Evolutionary conservation across 495 filamentous ascomycete species (phyloP), one percentile per base, ranked within the genome.

Genomic region (Parachaetomium inaequale): DNA sequence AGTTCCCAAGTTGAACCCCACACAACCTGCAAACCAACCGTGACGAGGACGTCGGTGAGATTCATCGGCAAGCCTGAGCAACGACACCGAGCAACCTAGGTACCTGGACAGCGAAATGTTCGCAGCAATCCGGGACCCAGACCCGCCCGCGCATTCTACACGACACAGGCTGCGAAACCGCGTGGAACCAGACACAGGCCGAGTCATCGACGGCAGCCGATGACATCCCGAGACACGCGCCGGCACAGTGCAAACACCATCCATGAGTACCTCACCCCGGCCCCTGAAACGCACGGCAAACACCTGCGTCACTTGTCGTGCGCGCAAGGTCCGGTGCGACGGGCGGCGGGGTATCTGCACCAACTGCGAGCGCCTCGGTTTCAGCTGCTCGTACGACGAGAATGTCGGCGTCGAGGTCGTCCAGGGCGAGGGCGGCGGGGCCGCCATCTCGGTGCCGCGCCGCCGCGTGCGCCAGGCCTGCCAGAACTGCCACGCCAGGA

Each of bases 241-340:
- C n/a, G 19, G 42, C 42, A 46, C 42, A 46, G 42, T 46, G 42
- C 42, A 46, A n/a, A 14, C 40, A n/a, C 29, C 19, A 50, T 23
- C 36, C 60, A 72, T 68, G 68, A 70, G 65, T 53, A 59, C 65
- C 61, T 73, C 70, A 28, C 66, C 70, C 17, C 70, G 64, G 17
- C 63, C 68, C 7, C 71, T 66, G 50, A 74, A 70, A 61, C 68
- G 67, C 53, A 64, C n/a, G n/a, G n/a, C 66, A 32, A 58, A 55
- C 40, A 81, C 78, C 29, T 80, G 78, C 64, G 70, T 75, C 59
- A 78, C 78, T 10, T 81, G 79, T 61, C 76, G 79, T 14, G 72
- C 74, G 29, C 77, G 79, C 62, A 81, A 81, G 67, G 79, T 81
- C 17, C 77, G 78, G 26, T 81, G 79, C 66, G 78, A 81, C 54